These are phyloP conservation scores for Dendrobium chrysotoxum DNA, from an alignment of 106 monocot species.

Conservation along the genomic window DNA sequence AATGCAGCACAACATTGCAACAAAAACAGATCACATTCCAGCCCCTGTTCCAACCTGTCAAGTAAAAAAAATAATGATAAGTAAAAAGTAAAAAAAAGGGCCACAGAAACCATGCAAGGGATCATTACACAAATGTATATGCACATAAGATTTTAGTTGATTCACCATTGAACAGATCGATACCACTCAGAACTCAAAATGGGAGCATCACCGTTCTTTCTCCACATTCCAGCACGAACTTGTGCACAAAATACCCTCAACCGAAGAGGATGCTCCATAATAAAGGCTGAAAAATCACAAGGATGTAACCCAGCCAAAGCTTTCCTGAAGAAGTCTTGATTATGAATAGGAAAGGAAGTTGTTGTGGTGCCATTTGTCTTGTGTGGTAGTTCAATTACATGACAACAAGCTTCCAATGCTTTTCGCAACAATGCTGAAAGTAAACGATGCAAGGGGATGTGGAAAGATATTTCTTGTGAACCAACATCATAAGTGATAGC, in stretches of 20 bases:
- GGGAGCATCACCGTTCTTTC: slow-evolving; percentile 84
- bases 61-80: background rate
- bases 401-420: slow-evolving; percentile 50
- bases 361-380: slow-evolving; percentile 7
- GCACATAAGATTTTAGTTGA: background rate
- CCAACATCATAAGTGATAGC: slow-evolving; percentile 67
- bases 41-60: slow-evolving; percentile 65
- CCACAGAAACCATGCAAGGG: background rate
- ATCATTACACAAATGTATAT: background rate
- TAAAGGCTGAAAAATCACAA: slow-evolving; percentile 63
- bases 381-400: slow-evolving; percentile 18
- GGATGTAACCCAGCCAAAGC: slow-evolving; percentile 51
- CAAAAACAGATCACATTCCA: slow-evolving; percentile 87
- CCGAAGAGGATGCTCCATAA: slow-evolving; percentile 89
- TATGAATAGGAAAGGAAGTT: background rate
- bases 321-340: slow-evolving; percentile 41
- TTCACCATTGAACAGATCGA: slow-evolving; percentile 55
- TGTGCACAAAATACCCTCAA: slow-evolving; percentile 92
- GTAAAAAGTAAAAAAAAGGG: slow-evolving; percentile 7
- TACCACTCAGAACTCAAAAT: slow-evolving; percentile 59
- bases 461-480: slow-evolving; percentile 86
- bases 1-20: slow-evolving; percentile 96
- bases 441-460: slow-evolving; percentile 88
- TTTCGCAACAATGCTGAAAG: slow-evolving; percentile 62
- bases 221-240: slow-evolving; percentile 97